Evolutionary conservation across 768 basidiomycete genomes (phyloP), one percentile per base, ranked within the genome.

Genomic region (Glaciozyma antarctica): DNA sequence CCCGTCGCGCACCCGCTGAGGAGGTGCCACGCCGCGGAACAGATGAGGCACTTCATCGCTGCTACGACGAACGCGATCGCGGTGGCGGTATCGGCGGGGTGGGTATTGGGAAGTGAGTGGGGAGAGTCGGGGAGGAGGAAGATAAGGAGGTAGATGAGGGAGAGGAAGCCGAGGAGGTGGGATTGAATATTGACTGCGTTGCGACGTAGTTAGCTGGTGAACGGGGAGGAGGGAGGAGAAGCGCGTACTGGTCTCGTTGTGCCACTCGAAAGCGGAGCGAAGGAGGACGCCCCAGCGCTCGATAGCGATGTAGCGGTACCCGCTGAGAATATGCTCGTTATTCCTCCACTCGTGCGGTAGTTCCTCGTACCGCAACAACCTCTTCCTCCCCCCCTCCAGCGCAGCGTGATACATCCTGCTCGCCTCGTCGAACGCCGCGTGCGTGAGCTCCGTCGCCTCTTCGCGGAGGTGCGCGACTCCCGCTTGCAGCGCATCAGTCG

Each of bases 251-350:
- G 71, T 68, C 70, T 76, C 75, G 69, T 76, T 76, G 58, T 76
- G 75, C 60, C 67, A 67, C 44, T 64, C 26, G 26, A 71, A 69
- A 5, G 55, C 63, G 21, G 65, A 64, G 13, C 49, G 26, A 19
- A 75, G 57, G 17, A 75, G 54, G 16, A 64, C 26, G 16, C 59
- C 65, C 68, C 70, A 72, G 15, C 67, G 60, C 43, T 74, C 71
- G 41, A 73, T 72, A 6, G 74, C 68, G 56, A 74, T 74, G 60
- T 71, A 76, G 6, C 75, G 69, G 58, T 76, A 76, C 16, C 71
- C 70, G 5, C 26, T 32, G 2, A 69, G 53, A 30, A 75, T 66
- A 44, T 68, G 71, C 63, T 73, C 69, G 56, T 75, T 75, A 63
- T 75, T 75, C 32, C 70, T 53, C 73, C 73, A 75, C 19, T 68